Evolutionary conservation across 2,329 filamentous ascomycete genomes (phyloP).

Genomic region (Fusarium pseudoanthophilum): DNA sequence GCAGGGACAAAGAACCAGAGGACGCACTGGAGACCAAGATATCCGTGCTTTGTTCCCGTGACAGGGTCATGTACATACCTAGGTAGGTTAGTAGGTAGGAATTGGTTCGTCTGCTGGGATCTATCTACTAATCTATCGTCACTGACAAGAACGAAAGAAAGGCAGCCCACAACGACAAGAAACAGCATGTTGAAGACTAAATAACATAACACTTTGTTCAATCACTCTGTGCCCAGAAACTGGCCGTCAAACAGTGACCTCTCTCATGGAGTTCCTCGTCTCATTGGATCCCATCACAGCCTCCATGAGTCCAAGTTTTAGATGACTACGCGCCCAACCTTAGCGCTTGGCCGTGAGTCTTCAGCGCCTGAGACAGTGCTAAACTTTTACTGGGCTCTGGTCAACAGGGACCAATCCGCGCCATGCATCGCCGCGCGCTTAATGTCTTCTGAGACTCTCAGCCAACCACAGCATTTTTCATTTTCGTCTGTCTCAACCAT

Average conservation of each 20-base stretch:
- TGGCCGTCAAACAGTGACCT: not conserved
- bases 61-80: not conserved
- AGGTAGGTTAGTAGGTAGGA: not conserved
- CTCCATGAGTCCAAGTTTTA: not conserved
- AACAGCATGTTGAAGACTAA: constrained; percentile 10
- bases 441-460: constrained; percentile 35
- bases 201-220: not conserved
- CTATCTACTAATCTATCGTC: not conserved
- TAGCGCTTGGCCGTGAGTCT: constrained; percentile 13
- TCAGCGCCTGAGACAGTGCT: constrained; percentile 13
- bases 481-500: constrained; percentile 14
- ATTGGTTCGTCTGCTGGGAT: not conserved
- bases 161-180: constrained; percentile 17
- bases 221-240: not conserved
- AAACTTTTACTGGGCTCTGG: constrained; percentile 13
- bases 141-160: constrained; percentile 17
- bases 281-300: constrained; percentile 8
- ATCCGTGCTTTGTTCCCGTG: constrained; percentile 9
- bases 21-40: not conserved
- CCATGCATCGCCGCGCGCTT: constrained; percentile 37
- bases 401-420: constrained; percentile 33
- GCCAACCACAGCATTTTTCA: constrained; percentile 31
- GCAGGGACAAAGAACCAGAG: not conserved
- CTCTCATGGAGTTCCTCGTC: not conserved
- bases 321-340: constrained; percentile 18